Conservation (phyloP, 306 rosid species). For the Vigna radiata region DNA sequence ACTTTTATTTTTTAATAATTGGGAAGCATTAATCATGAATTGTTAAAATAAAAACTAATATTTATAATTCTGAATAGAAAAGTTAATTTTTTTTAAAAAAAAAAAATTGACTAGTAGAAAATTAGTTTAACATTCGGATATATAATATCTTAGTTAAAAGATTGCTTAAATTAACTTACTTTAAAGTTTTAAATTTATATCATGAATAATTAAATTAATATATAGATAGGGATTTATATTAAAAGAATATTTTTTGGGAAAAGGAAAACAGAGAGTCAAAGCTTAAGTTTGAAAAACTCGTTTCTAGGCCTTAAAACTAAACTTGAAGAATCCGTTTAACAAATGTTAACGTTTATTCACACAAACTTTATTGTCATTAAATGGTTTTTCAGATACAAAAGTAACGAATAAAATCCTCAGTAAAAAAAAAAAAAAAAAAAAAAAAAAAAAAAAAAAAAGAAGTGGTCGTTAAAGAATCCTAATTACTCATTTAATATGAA, state of each 20-base stretch:
- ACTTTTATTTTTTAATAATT: neutral
- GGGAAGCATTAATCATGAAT: too few relatives aligned
- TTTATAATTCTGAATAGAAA: neutral
- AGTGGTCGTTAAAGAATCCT: neutral
- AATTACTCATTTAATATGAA: neutral
- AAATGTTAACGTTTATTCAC: neutral
- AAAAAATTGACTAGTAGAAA: neutral
- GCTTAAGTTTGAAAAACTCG: neutral
- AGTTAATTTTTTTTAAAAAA: too few relatives aligned
- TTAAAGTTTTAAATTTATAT: too few relatives aligned
- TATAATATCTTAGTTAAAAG: neutral
- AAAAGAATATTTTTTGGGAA: too few relatives aligned
- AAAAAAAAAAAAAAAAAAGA: too few relatives aligned
- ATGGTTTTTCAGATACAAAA: neutral
- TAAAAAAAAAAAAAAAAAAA: too few relatives aligned
- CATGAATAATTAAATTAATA: too few relatives aligned
- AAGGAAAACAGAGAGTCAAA: too few relatives aligned
- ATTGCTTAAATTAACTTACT: neutral
- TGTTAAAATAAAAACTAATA: neutral
- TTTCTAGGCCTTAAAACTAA: too few relatives aligned
- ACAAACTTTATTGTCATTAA: neutral
- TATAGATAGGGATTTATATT: neutral
- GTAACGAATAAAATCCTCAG: too few relatives aligned
- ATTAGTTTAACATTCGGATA: neutral
- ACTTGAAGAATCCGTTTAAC: too few relatives aligned